These are phyloP conservation scores for Fusarium buxicola DNA, from an alignment of 2,329 filamentous ascomycete genomes.

Conservation along the genomic window DNA sequence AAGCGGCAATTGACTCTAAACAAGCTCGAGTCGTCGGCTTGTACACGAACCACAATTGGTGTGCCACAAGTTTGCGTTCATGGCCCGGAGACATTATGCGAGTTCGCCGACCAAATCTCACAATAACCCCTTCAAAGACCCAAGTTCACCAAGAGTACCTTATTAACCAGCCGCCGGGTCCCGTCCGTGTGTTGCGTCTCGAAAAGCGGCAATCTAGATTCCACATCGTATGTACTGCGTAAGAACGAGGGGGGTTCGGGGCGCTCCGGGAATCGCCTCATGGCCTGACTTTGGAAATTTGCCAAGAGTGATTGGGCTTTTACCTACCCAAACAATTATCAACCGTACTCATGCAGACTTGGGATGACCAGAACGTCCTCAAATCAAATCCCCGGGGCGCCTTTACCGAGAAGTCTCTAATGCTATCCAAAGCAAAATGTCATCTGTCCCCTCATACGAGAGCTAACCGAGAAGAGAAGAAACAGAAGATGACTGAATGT, in stretches of 20 bases:
- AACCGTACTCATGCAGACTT: background rate
- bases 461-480: background rate
- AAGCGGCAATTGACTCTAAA: background rate
- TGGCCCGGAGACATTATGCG: constrained; percentile 20
- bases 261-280: constrained; percentile 26
- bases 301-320: constrained; percentile 10
- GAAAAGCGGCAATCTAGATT: constrained; percentile 4
- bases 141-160: background rate
- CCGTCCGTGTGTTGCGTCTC: constrained; percentile 2
- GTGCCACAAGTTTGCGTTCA: background rate
- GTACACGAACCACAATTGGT: too few species aligned
- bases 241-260: constrained; percentile 3
- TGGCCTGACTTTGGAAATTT: constrained; percentile 27
- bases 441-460: background rate
- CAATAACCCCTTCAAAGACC: background rate
- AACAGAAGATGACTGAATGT: background rate
- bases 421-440: background rate
- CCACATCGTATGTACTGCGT: background rate
- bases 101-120: constrained; percentile 13
- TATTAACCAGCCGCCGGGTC: background rate
- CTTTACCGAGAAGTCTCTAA: constrained; percentile 7
- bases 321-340: background rate
- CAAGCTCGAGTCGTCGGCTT: constrained; percentile 3
- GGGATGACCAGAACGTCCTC: background rate
- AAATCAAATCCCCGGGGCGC: background rate